Evolutionary conservation across 495 filamentous ascomycete species (phyloP), one percentile per base, ranked within the genome.

Genomic region (Hypoxylon intermedium): DNA sequence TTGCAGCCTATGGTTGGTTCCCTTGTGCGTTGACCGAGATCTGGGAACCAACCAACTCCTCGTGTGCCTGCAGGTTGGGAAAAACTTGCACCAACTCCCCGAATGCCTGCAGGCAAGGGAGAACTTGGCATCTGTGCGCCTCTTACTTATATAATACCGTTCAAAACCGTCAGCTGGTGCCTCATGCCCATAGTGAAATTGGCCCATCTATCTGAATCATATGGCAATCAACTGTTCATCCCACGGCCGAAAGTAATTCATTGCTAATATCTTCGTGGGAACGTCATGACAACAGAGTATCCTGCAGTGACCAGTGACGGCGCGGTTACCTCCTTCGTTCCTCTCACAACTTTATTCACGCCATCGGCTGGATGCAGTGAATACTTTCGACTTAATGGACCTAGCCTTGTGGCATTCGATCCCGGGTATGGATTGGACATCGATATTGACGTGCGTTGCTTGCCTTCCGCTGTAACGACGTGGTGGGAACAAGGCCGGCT

Each of bases 341-440:
- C 60, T 47, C 53, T 58, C 13, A 53, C 60, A 9, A 58, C 60
- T 13, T 4, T 31, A 33, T 64, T 42, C 47, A 64, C 60, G 18
- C 54, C 53, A 21, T 58, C 53, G 18, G 13, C 30, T 7, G 28
- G 16, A 47, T 64, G 60, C 16, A 53, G 47, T 21, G 33, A 34
- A 16, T 33, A 47, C 33, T 64, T 53, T 47, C 46, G 60, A 47
- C 60, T 58, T 30, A 58, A 64, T 31, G 60, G 60, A 36, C 53
- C 41, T 13, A 53, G 60, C 36, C 60, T 64, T 48, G 53, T 64
- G 23, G 60, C 60, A 0, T 64, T 64, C 47, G 53, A 64, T 37
- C 53, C 60, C 16, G 60, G 60, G 3, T 64, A 64, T 53, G 53
- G 60, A 28, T 31, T 64, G n/a, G 60, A 64, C 40, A 49, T 64